A percentile compares a stretch with the other conserved stretches of the same genome.
phyloP scores from a whole-genome alignment of 768 basidiomycete species.

The Coprinopsis strossmayeri region DNA sequence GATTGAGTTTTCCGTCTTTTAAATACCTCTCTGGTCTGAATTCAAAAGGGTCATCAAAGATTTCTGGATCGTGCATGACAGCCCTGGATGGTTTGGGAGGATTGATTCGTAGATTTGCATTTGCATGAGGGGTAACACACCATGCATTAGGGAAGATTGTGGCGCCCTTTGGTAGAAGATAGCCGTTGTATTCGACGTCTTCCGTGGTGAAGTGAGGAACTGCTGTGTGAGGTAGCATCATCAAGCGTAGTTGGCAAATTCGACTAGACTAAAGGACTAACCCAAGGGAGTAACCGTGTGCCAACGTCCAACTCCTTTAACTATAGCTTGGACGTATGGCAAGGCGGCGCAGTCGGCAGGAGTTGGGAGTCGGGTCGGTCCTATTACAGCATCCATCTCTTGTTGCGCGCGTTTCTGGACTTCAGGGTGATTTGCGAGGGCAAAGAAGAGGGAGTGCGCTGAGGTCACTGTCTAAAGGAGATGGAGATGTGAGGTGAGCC shows the following conservation, averaged over 20 bases:
- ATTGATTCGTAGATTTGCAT: not conserved
- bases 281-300: not conserved
- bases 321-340: slow-evolving; percentile 20
- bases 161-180: not conserved
- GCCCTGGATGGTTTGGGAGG: slow-evolving; percentile 30
- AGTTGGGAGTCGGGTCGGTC: slow-evolving; percentile 18
- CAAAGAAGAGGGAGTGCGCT: slow-evolving; percentile 1
- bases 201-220: not conserved
- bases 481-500: not conserved
- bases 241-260: not conserved
- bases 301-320: slow-evolving; percentile 15
- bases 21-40: slow-evolving; percentile 40
- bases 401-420: slow-evolving; percentile 17
- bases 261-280: not conserved
- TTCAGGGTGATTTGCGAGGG: slow-evolving; percentile 10
- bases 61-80: slow-evolving; percentile 38
- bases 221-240: too few relatives aligned
- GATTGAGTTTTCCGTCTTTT: slow-evolving; percentile 7
- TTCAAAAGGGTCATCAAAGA: slow-evolving; percentile 40
- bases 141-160: not conserved
- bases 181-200: not conserved
- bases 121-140: not conserved
- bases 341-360: slow-evolving; percentile 17
- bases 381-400: slow-evolving; percentile 22
- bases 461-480: not conserved